Base-by-base conservation (phyloP, 2,329 filamentous ascomycete species). In the Volutella citrinella region DNA sequence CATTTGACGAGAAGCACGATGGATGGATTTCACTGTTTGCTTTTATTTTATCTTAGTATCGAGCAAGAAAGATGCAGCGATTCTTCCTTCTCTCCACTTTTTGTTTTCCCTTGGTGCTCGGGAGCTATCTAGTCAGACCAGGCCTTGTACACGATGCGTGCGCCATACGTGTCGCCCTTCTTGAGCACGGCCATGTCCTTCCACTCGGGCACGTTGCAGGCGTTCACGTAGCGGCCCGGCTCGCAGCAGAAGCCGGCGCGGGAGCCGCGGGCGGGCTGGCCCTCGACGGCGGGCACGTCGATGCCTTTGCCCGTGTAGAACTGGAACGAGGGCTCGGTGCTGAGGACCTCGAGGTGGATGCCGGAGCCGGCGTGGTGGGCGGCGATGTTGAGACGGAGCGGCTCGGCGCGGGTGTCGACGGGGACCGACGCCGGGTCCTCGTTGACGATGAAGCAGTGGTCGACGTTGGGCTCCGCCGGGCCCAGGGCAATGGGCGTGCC, bases 241-340 rank as follows among this genome's bases (percentile, higher is more conserved):
- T 98, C 93, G 26, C 95, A 82, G 61, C 89, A 95, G 68, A 97
- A 94, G 0, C 85, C 91, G 27, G 82, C 79, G 30, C 88, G 76
- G 5, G 78, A 56, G 0, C 74, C 77, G 30, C 87, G 76, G 2
- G 82, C 80, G 1, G 83, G 78, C 18, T 76, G 61, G 4, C 71
- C 71, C n/a, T 70, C 72, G 5, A 80, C 69, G 19, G 69, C 82
- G 0, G 86, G 83, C 10, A 95, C 83, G 51, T 93, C 69, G 46
- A 94, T 89, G 55, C 81, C 83, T 56, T 86, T 83, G 46, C 91
- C 93, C 0, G 89, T 94, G 66, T 97, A 97, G 67, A 96, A 95
- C 63, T 97, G 91, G 72, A 96, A 97, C 0, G 88, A 87, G 0
- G 93, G 93, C 69, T 97, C 91, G 0, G 91, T 97, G 68, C 87